Percentiles rank a stretch among this genome's conserved stretches.
These are phyloP conservation scores for Naegleria fowleri DNA, from an alignment of 208 protist genomes.

Conservation along the genomic window DNA sequence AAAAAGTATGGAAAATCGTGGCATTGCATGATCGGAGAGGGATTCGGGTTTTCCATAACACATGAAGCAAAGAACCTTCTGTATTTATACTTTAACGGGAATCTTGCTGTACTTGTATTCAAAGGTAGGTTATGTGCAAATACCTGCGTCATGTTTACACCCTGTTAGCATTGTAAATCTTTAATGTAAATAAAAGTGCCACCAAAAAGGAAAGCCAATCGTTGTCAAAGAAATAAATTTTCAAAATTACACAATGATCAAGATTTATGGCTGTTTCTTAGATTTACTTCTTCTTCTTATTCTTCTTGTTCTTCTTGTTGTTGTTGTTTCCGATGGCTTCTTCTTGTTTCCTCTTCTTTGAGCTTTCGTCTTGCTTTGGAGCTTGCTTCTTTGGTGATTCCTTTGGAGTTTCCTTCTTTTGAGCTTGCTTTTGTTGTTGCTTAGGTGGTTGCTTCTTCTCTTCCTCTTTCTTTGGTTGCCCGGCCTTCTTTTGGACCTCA, in stretches of 20 bases:
- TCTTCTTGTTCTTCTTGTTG: conserved; percentile 15
- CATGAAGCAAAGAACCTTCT: conserved; percentile 86
- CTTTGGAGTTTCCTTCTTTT: not conserved
- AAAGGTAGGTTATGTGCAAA: too few relatives aligned
- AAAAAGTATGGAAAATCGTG: conserved; percentile 85
- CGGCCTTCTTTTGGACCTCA: too few relatives aligned
- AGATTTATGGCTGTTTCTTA: not conserved
- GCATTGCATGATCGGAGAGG: conserved; percentile 87
- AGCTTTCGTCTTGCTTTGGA: not conserved
- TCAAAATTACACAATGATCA: too few relatives aligned
- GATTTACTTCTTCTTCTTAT: conserved; percentile 26
- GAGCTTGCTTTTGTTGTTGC: conserved; percentile 18
- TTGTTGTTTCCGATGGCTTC: conserved; percentile 1
- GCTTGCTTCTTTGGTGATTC: not conserved
- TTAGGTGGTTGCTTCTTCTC: not conserved
- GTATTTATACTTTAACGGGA: conserved; percentile 85
- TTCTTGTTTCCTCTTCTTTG: conserved; percentile 11
- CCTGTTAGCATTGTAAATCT: not conserved
- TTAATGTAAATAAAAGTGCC: too few relatives aligned
- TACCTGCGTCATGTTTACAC: too few relatives aligned
- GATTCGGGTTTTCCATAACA: conserved; percentile 84
- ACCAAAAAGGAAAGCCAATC: too few relatives aligned
- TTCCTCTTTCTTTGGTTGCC: conserved; percentile 24
- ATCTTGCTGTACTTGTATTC: conserved; percentile 83
- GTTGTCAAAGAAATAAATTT: not conserved